phyloP scores from a whole-genome alignment of 495 filamentous ascomycete species.

The Penicillium paxilli region DNA sequence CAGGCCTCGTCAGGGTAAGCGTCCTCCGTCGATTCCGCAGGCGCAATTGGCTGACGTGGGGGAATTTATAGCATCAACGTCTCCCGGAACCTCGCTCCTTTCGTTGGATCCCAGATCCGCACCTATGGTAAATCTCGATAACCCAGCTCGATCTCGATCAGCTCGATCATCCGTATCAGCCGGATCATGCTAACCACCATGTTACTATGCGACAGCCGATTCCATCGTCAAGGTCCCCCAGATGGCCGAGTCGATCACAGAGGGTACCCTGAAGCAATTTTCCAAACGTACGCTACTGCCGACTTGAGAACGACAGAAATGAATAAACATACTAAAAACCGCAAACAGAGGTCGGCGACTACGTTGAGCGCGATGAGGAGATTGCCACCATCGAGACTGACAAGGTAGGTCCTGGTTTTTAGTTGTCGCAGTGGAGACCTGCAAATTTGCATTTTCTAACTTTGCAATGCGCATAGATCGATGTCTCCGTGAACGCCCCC shows the following conservation, averaged over 20 bases:
- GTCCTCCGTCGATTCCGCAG: not conserved
- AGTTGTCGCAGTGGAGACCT: not conserved
- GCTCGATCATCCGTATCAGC: not conserved
- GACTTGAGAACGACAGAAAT: not conserved
- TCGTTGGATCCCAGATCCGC: slow-evolving; percentile 36
- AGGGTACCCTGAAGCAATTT: slow-evolving; percentile 96
- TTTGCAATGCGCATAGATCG: slow-evolving; percentile 61
- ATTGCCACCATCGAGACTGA: slow-evolving; percentile 99
- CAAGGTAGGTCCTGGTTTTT: slow-evolving; percentile 68
- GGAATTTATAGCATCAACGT: slow-evolving; percentile 24
- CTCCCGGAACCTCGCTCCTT: slow-evolving; percentile 28
- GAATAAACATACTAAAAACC: not conserved
- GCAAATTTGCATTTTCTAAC: slow-evolving; percentile 5
- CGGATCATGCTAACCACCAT: slow-evolving; percentile 9
- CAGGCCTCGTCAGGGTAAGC: slow-evolving; percentile 32
- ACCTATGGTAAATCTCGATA: slow-evolving; percentile 42
- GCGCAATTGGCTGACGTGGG: slow-evolving; percentile 14
- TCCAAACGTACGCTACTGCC: slow-evolving; percentile 62
- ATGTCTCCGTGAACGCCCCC: slow-evolving; percentile 92
- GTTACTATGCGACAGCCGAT: slow-evolving; percentile 57
- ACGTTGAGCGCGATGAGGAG: slow-evolving; percentile 93
- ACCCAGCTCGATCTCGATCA: not conserved
- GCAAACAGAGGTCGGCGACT: slow-evolving; percentile 78
- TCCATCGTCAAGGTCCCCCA: slow-evolving; percentile 88
- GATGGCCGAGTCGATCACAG: slow-evolving; percentile 99